Evolutionary conservation across 1,139 yeast genomes (phyloP), one percentile per base, ranked within the genome.

Genomic region (Pichia sp.): DNA sequence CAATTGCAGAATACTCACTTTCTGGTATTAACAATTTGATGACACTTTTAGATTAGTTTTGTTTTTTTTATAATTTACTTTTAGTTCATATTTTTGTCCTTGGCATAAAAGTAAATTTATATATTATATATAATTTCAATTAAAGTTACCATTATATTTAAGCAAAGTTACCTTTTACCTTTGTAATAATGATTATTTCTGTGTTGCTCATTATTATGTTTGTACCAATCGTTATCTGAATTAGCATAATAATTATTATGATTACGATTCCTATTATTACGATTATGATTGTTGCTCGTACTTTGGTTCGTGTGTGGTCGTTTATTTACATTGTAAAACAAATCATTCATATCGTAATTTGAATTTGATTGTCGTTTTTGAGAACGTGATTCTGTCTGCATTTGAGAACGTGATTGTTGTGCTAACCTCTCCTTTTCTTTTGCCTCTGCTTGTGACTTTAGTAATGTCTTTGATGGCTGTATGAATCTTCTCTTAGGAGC

Each of bases 1-100:
- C 62, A 1, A 50, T 53, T 37, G 96, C 96, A 1, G 75, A 72
- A 39, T 84, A 78, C 58, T 80, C 81, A 48, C 80, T 86, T 16
- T 77, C 79, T 51, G 96, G 96, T 53, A 77, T 85, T 57, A 88
- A 87, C 60, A 92, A 87, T 53, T 69, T 89, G 46, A 74, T 88
- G 59, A 71, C 74, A 29, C 68, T 82, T 36, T 65, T 82, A 26
- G 32, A 39, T 59, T 63, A 9, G 51, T 43, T 30, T 16, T 16
- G 26, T 15, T 13, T 12, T 25, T 23, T 9, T n/a, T n/a, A n/a
- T n/a, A n/a, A n/a, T n/a, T n/a, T 37, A 6, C 11, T 16, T 11
- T 13, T n/a, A 18, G 4, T 24, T 35, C 6, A 18, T 22, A 8
- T 23, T 25, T 16, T 20, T 25, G 26, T 25, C 24, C 12, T 41